Base-by-base conservation (phyloP, 805 yeast genomes). In the Candida koratica region DNA sequence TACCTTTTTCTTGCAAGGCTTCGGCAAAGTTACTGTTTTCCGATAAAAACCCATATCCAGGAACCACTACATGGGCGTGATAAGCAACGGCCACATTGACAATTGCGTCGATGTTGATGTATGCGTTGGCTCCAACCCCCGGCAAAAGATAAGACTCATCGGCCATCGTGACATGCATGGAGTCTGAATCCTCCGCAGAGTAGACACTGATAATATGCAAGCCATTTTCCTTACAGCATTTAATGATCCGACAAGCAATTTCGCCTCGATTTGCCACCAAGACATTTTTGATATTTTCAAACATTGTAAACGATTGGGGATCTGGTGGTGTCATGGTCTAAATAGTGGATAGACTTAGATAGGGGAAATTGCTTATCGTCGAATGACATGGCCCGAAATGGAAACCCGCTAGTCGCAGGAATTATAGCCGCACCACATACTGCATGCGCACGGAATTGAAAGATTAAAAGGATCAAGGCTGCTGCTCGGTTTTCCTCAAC, bases 1-100 rank as follows among this genome's bases (percentile, higher is more conserved):
- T 80, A 19, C 90, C 93, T 54, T 82, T 95, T 36, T 63, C 64
- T 17, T 67, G 81, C 63, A 95, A 80, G 52, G 86, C 75, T 55
- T 88, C 96, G 28, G 96, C 84, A 56, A 90, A 90, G 39, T 85
- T 95, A 20, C 97, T 96, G 58, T 90, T 90, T 60, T 90, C 98
- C 12, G 96, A 86, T 28, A 90, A 66, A 71, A 90, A 90, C 4
- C 98, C 98, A 56, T 93, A 90, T 41, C 98, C 98, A 5, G 98
- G 98, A 44, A 93, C 84, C 44, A 90, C 87, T 10, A 96, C 97
- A 56, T 90, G 84, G 22, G 96, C 84, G 3, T 79, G 79, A 0
- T 90, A 70, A 34, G 72, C 69, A 54, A 83, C 84, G 31, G 96
- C 95, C 7, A 95, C 95, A 25, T 72, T 69, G 27, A 90, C 71